Evolutionary conservation across 2,329 filamentous ascomycete genomes (phyloP), one percentile per base, ranked within the genome.

Genomic region (Colletotrichum nymphaeae): DNA sequence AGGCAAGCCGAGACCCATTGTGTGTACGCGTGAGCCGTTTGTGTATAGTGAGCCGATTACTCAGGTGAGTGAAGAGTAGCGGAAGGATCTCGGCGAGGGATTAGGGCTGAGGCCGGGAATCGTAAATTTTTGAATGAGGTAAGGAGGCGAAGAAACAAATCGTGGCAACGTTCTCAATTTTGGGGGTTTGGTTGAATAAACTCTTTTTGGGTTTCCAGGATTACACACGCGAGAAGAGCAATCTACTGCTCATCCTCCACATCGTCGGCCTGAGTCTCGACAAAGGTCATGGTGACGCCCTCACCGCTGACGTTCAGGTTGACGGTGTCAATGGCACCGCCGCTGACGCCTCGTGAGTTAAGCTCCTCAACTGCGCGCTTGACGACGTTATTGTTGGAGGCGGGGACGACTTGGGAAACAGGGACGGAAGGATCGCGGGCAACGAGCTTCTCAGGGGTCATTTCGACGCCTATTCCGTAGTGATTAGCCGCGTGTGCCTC

Each of bases 221-320:
- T 22, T 24, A 49, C 42, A 49, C 32, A 55, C 30, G 35, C 30
- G 35, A 7, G 14, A 49, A 49, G 42, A 49, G 52, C 24, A 71
- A 26, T 78, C 78, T 74, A 75, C 53, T 79, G 78, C 71, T 81
- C 80, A 30, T 80, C 79, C 32, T 76, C 78, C 53, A 73, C 78
- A 26, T 74, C 78, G 32, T 78, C 79, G 55, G 81, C 79, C n/a
- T 82, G 76, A 24, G 80, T 81, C 80, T 86, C 85, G 35, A 86
- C 82, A 77, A 86, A 86, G 1, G 84, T 86, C 84, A 86, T 85
- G 55, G 84, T 86, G 62, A 86, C 78, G n/a, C 84, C 84, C 77
- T 85, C 83, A 55, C 81, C 84, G 64, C 84, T 82, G 19, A 86
- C 84, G 35, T 86, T 86, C 49, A 86, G 78, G 78, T 86, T 86